phyloP scores from a whole-genome alignment of 2,329 filamentous ascomycete species.

The Penicillium sp. region DNA sequence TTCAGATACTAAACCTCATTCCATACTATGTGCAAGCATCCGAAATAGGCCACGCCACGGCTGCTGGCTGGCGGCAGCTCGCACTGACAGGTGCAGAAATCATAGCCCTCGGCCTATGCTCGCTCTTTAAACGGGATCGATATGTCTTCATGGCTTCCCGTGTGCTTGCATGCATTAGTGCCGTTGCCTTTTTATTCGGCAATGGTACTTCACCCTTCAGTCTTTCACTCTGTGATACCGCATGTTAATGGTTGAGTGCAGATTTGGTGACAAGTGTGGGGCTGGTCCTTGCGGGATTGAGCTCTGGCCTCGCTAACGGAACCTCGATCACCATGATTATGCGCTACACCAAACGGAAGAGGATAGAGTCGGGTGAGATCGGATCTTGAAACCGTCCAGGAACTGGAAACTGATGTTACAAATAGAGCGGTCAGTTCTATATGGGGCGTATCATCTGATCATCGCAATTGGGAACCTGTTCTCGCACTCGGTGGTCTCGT shows the following conservation, averaged over 20 bases:
- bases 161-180: background rate
- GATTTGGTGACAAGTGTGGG: background rate
- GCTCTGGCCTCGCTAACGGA: background rate
- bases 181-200: background rate
- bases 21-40: slow-evolving; percentile 1
- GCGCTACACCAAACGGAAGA: background rate
- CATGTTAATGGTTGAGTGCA: background rate
- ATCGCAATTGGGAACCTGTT: slow-evolving; percentile 1
- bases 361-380: background rate
- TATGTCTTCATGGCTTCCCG: background rate
- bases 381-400: background rate
- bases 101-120: background rate
- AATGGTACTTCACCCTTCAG: background rate
- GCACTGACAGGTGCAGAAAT: background rate
- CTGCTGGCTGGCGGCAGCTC: background rate
- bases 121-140: background rate
- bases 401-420: background rate
- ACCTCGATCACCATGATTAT: background rate
- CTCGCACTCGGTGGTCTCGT: background rate
- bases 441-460: background rate
- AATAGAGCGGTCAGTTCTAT: background rate
- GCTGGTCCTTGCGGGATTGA: background rate
- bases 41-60: background rate
- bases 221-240: background rate
- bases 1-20: background rate